Evolutionary conservation across 2,329 filamentous ascomycete genomes (phyloP), one percentile per base, ranked within the genome.

Genomic region (Furcasterigmium sp.): DNA sequence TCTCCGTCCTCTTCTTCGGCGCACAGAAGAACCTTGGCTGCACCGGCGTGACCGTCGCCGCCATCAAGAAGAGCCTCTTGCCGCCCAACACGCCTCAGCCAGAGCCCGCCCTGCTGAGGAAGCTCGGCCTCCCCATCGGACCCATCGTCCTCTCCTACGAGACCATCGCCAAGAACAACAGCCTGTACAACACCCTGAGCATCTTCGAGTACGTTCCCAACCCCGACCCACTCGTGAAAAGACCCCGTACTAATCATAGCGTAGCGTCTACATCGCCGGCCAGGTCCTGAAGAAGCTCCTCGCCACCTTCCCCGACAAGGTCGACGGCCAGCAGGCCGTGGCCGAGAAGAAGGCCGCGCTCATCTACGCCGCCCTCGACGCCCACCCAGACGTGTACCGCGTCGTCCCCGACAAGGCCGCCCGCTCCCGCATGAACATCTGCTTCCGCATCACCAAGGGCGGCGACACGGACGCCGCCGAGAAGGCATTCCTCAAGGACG

Each of bases 1-100:
- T 85, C 65, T 85, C 84, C 1, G 72, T 85, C 52, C 85, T 97
- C 59, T 96, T 96, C 69, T 94, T 90, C 49, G 90, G 91, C 37
- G 90, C 91, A 0, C 91, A 96, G 62, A 96, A 97, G 78, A 96
- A 97, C 66, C 76, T 96, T 10, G 91, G 91, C 21, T 80, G 79
- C 3, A 83, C 91, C 2, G 91, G 91, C 46, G 78, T 97, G 47
- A 93, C 91, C 6, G 86, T 95, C 21, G 84, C 86, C 13, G 83
- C 96, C 39, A 74, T 97, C 57, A 85, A 84, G 60, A 95, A 94
- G 70, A 80, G 70, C 50, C 72, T 97, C 23, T 75, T 97, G 3
- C 79, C 87, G 11, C 85, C 86, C 4, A 64, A 71, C 23, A 73
- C 74, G 3, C 67, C 77, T 7, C 81, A 87, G 53, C 85, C 88